Base-by-base conservation (phyloP, 164 flowering plant species). In the Vitis rotundifolia region DNA sequence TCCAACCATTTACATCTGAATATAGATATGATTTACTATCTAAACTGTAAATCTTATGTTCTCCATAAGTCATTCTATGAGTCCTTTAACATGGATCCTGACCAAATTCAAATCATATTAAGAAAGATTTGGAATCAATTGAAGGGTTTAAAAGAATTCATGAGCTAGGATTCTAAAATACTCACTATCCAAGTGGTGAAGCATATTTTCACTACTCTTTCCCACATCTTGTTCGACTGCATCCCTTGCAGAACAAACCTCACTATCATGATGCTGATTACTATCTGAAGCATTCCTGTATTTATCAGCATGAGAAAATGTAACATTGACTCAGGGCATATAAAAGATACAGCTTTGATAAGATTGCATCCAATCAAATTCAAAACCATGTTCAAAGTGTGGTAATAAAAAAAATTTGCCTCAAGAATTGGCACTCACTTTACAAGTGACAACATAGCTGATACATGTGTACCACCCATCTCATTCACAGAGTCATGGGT, bases 171-270 rank as follows among this genome's bases (percentile, higher is more conserved):
- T 37, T 37, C 44, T 37, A 37, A 6, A 50, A 55, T 3, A 76
- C 97, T 86, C 72, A 95, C 99, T 70, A 54, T 89, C 87, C 71
- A 86, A 73, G 37, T 75, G 81, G 15, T 72, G 80, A 66, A 86
- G 66, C 1, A 86, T 50, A 58, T 85, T 90, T 19, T 88, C 89
- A 73, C 82, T 83, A 52, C 63, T 80, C 64, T 70, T 82, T 11
- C 76, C 76, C 19, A 79, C 84, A 77, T 88, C 99, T 54, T 83
- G 73, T 76, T 88, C 97, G 44, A 88, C 93, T n/a, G 85, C 81
- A 69, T 61, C 71, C 61, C 92, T 75, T 44, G 90, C 87, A 51
- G 88, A 74, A 75, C 71, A 76, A 55, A 93, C 75, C 75, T 93
- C 98, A 49, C 29, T 53, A 71, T 82, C 87, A 77, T 91, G 94